A percentile compares a stretch with the other conserved stretches of the same genome.
phyloP scores from a whole-genome alignment of 2,329 filamentous ascomycete species.

The Orbilia oligospora region DNA sequence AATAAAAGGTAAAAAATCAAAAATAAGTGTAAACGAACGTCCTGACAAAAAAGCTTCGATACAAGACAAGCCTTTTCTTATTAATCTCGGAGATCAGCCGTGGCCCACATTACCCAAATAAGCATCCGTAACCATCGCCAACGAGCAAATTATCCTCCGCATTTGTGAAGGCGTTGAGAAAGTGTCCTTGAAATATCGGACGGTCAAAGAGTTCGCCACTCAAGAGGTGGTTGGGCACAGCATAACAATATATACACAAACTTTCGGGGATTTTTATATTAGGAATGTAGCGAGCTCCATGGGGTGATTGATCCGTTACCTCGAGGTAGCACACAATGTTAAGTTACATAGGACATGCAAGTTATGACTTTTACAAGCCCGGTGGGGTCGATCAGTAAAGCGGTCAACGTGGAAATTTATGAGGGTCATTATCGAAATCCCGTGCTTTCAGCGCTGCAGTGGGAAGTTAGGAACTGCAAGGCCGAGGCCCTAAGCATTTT shows the following conservation, averaged over 20 bases:
- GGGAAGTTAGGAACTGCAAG: too few relatives aligned
- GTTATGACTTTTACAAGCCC: background rate
- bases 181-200: background rate
- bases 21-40: background rate
- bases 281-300: background rate
- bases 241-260: background rate
- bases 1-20: background rate
- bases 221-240: background rate
- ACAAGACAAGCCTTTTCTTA: background rate
- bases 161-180: background rate
- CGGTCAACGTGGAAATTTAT: too few relatives aligned
- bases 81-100: constrained; percentile 6
- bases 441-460: too few relatives aligned
- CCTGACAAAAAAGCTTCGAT: constrained; percentile 3
- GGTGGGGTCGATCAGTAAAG: too few relatives aligned
- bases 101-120: background rate
- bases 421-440: too few relatives aligned
- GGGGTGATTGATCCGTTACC: background rate
- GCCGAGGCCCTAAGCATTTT: too few relatives aligned
- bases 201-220: background rate
- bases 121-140: background rate
- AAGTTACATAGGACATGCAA: background rate
- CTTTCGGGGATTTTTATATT: background rate
- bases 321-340: background rate
- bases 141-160: background rate